Conservation (phyloP, 352 stramenopile species). For the Pythium aquatile region DNA sequence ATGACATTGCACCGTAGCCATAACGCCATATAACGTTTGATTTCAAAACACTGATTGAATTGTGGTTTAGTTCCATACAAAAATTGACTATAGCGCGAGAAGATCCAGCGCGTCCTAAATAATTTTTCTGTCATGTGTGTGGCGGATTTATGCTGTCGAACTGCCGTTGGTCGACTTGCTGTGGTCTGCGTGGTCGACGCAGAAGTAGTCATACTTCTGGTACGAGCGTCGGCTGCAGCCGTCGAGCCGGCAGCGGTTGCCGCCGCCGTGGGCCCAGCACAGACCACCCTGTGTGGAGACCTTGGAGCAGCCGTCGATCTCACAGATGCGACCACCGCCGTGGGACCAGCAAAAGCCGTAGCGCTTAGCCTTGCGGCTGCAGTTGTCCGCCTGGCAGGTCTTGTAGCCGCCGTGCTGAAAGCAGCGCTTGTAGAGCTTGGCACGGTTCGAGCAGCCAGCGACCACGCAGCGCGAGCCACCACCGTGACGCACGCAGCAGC, state of each 20-base stretch:
- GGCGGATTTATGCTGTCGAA: not conserved
- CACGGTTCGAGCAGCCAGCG: slow-evolving; percentile 60
- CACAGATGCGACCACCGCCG: slow-evolving; percentile 70
- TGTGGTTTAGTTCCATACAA: slow-evolving; percentile 2
- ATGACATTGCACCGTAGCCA: slow-evolving; percentile 34
- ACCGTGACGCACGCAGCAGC: slow-evolving; percentile 51
- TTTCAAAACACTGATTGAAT: not conserved
- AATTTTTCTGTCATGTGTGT: not conserved
- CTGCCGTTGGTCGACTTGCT: slow-evolving; percentile 9
- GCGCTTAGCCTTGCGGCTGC: slow-evolving; percentile 73
- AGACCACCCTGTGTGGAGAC: slow-evolving; percentile 64
- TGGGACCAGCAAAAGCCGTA: slow-evolving; percentile 84
- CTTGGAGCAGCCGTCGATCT: slow-evolving; percentile 52
- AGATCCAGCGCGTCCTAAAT: slow-evolving; percentile 11
- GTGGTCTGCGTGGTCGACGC: slow-evolving; percentile 46
- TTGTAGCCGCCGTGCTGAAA: slow-evolving; percentile 78
- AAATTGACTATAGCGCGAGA: not conserved
- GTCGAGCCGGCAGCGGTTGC: slow-evolving; percentile 65
- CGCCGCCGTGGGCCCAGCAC: slow-evolving; percentile 78
- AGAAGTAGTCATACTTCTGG: slow-evolving; percentile 76
- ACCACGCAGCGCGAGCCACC: slow-evolving; percentile 50
- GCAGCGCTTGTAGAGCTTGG: slow-evolving; percentile 73
- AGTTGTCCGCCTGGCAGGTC: slow-evolving; percentile 60
- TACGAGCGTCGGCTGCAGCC: slow-evolving; percentile 71
- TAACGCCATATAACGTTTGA: not conserved